A percentile compares a stretch with the other conserved stretches of the same genome.
Evolutionary conservation across 1,284 basidiomycete genomes (phyloP).

Genomic region (Heliocybe sulcata): DNA sequence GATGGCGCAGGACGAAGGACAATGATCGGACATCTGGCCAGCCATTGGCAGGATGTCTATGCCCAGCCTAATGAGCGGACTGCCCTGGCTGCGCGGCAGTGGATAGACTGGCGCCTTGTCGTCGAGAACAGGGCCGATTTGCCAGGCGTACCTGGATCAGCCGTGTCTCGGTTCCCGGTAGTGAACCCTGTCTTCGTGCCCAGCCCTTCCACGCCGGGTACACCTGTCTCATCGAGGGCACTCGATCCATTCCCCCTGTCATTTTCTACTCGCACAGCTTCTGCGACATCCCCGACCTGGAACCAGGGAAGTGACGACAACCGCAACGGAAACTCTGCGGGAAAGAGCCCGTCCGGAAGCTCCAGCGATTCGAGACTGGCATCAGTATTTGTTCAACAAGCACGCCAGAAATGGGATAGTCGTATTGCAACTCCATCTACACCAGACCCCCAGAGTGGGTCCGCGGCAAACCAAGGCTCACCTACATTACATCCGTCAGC

Average conservation of each 20-base stretch:
- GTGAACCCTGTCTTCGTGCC: not conserved
- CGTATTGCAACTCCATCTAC: not conserved
- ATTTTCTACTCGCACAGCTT: not conserved
- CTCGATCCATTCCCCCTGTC: not conserved
- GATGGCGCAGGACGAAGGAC: not conserved
- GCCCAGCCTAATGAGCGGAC: no score
- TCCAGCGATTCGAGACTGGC: not conserved
- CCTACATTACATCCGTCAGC: not conserved
- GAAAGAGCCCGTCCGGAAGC: not conserved
- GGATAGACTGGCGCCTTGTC: not conserved
- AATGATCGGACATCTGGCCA: not conserved
- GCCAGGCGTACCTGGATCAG: not conserved
- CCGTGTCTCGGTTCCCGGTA: not conserved
- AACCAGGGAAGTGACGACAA: not conserved
- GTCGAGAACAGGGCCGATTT: not conserved
- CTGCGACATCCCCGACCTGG: not conserved
- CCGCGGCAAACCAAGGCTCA: not conserved
- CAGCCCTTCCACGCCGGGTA: no score
- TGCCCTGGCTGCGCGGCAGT: no score
- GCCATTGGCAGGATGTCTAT: not conserved
- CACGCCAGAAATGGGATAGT: not conserved
- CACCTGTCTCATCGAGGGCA: no score
- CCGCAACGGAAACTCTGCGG: not conserved
- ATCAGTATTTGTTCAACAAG: not conserved
- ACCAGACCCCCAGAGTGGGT: not conserved